Base-by-base conservation (phyloP, 2,329 filamentous ascomycete genomes). In the Clarireedia sp. region DNA sequence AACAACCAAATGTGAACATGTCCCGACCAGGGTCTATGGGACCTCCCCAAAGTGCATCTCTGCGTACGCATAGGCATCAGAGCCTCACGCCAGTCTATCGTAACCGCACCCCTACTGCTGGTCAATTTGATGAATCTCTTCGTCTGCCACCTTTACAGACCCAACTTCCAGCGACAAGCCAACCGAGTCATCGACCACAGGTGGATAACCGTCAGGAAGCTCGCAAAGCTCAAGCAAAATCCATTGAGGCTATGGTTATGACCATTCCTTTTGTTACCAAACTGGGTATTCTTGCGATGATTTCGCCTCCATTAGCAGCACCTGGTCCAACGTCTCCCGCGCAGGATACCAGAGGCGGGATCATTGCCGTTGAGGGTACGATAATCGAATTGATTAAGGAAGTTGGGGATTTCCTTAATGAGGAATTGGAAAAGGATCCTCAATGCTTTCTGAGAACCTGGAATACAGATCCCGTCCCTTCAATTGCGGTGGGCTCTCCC, bases 331-430 rank as follows among this genome's bases (percentile, higher is more conserved):
- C 64, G 37, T 62, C 69, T 64, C 55, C 70, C 51, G 51, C 64
- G 23, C 67, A 71, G 57, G 71, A 75, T 62, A 73, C 75, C 6
- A 81, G 90, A n/a, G 91, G 92, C 0, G 81, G 87, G 0, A 80
- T 96, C 38, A 85, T 97, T 59, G 86, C 89, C 0, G 74, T 97
- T 26, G 92, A 97, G 70, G 91, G 91, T 0, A 78, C 86, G 17
- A 80, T 85, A 56, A 60, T 68, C 6, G 64, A 66, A n/a, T 62
- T 80, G 21, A 66, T 80, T 9, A 69, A 73, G 1, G 75, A 79
- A 9, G 80, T 88, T 3, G 83, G 89, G 3, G 73, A 77, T 3
- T 78, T 80, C 17, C 80, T 96, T 19, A 78, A 59, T 10, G 62
- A 66, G 3, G 60, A 66, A 40, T 57, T 70, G 21, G 51, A 46